Conservation (phyloP, 345 rosid genomes). For the Eucalyptus microcorys region DNA sequence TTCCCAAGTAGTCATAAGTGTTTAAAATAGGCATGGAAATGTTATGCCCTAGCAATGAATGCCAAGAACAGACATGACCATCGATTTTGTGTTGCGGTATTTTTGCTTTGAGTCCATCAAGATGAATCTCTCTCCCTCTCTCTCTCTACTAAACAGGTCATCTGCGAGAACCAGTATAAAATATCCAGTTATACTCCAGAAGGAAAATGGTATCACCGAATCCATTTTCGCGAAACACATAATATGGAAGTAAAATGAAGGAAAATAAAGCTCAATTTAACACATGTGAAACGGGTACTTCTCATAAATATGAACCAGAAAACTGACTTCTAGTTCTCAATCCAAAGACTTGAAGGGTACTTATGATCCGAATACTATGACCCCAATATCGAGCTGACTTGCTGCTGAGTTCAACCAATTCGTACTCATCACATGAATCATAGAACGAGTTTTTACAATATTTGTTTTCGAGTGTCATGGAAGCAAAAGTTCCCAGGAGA, state of each 20-base stretch:
- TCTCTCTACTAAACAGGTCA: background rate
- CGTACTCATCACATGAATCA: background rate
- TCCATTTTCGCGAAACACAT: background rate
- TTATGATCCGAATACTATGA: background rate
- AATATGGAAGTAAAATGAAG: background rate
- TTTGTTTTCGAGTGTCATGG: background rate
- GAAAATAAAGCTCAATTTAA: background rate
- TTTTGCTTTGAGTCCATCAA: background rate
- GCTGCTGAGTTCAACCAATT: background rate
- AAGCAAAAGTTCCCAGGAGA: background rate
- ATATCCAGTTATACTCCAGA: background rate
- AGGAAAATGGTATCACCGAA: background rate
- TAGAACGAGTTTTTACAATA: background rate
- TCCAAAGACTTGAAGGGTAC: background rate
- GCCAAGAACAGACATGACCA: background rate
- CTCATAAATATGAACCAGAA: background rate
- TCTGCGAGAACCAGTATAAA: background rate
- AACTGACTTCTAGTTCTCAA: background rate
- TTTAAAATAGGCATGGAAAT: background rate
- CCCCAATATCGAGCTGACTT: background rate
- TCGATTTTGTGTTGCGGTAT: background rate
- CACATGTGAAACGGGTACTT: background rate
- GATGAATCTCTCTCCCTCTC: background rate
- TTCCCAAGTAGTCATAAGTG: background rate
- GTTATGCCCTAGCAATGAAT: background rate